phyloP scores from a whole-genome alignment of 495 filamentous ascomycete species.

The Podospora pseudopauciseta region DNA sequence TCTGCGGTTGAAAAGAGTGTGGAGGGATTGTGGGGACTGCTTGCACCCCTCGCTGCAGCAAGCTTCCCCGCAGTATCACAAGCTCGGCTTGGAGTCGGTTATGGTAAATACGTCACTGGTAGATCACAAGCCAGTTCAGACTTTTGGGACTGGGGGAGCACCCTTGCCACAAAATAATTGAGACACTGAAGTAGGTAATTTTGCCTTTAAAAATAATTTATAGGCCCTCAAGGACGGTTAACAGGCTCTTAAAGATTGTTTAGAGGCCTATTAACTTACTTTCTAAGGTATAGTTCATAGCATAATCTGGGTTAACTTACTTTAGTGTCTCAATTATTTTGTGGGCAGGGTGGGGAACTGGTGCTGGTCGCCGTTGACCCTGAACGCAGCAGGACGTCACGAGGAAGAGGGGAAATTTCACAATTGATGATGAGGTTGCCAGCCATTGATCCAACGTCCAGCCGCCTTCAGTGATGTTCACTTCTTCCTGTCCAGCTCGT shows the following conservation, averaged over 20 bases:
- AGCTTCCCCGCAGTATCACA: slow-evolving; percentile 51
- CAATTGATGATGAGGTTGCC: not conserved
- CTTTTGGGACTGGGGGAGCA: not conserved
- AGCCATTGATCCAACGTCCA: not conserved
- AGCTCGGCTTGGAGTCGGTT: slow-evolving; percentile 50
- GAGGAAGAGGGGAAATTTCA: not conserved
- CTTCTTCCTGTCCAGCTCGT: not conserved
- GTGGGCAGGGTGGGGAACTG: no score
- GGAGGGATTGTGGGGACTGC: slow-evolving; percentile 10
- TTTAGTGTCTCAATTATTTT: no score
- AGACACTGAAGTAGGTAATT: no score
- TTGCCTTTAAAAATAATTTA: no score
- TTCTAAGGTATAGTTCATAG: no score
- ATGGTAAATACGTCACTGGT: slow-evolving; percentile 31
- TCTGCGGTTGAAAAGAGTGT: slow-evolving; percentile 1
- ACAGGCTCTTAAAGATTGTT: no score
- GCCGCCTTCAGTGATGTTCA: not conserved
- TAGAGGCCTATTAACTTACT: no score
- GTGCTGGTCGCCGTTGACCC: not conserved
- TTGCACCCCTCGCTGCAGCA: slow-evolving; percentile 4
- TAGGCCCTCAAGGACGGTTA: no score
- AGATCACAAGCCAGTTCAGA: slow-evolving; percentile 31
- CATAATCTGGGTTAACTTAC: no score
- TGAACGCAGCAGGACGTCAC: slow-evolving; percentile 3
- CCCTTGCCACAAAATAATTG: no score